Evolutionary conservation across 306 rosid species (phyloP).

Genomic region (Purshia tridentata): DNA sequence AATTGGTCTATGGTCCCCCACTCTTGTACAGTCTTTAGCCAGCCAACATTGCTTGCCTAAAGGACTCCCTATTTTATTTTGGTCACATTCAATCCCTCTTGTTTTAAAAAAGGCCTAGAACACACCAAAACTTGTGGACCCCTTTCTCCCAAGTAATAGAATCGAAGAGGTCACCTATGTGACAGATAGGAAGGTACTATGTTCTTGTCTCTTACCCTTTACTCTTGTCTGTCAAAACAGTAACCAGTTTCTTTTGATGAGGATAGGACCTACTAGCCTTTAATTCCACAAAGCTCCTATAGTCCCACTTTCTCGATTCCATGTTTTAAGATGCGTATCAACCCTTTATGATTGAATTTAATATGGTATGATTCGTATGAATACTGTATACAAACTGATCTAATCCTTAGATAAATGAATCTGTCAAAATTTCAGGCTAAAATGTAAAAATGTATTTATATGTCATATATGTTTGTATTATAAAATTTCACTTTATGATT

Average conservation of each 20-base stretch:
- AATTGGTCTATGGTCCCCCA: constrained; percentile 35
- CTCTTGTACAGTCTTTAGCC: constrained; percentile 29
- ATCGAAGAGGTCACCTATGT: constrained; percentile 36
- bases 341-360: too few relatives aligned
- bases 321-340: neutral
- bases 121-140: constrained; percentile 45
- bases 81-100: constrained; percentile 20
- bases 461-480: too few relatives aligned
- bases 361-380: too few relatives aligned
- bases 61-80: constrained; percentile 11
- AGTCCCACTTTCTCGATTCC: constrained; percentile 21
- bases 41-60: constrained; percentile 27
- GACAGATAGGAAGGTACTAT: constrained; percentile 42
- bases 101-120: constrained; percentile 33
- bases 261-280: constrained; percentile 30
- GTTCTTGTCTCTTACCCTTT: constrained; percentile 41
- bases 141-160: constrained; percentile 29
- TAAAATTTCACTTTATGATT: too few relatives aligned
- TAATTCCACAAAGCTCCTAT: constrained; percentile 35
- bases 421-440: too few relatives aligned
- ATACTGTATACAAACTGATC: too few relatives aligned
- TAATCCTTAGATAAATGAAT: too few relatives aligned
- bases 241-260: constrained; percentile 24
- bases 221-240: constrained; percentile 39
- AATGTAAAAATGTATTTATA: too few relatives aligned